phyloP scores from a whole-genome alignment of 2,329 filamentous ascomycete species.

The Fusarium austroafricanum region DNA sequence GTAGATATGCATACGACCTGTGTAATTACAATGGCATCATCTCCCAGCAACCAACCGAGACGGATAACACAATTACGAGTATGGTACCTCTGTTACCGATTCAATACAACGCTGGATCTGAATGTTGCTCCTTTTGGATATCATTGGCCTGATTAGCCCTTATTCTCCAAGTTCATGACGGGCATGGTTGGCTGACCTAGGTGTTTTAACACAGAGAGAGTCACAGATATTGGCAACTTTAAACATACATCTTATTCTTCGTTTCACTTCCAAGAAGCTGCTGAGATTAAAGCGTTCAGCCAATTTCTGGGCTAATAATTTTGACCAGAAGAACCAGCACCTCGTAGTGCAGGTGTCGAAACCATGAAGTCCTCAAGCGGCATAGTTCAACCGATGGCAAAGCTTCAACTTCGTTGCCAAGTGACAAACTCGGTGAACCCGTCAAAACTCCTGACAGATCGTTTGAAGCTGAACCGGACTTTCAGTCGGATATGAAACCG shows the following conservation, averaged over 20 bases:
- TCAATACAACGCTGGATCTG: neutral
- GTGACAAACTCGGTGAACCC: neutral
- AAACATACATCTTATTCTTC: neutral
- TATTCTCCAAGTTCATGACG: neutral
- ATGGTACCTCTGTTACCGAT: neutral
- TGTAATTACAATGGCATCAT: conserved; percentile 13
- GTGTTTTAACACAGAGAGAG: neutral
- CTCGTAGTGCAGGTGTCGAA: neutral
- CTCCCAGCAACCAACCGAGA: neutral
- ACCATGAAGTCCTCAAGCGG: neutral
- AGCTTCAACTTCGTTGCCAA: neutral
- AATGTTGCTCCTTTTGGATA: neutral
- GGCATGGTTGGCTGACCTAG: neutral
- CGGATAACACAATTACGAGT: neutral
- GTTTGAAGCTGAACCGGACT: neutral
- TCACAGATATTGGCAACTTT: neutral
- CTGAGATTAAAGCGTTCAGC: neutral
- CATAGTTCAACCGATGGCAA: too few relatives aligned
- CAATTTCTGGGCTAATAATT: neutral
- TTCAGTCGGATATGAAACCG: neutral
- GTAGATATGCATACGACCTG: conserved; percentile 8
- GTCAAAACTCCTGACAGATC: neutral
- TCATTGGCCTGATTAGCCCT: neutral
- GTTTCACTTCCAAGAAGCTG: neutral
- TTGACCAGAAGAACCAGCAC: neutral